Conservation (phyloP, 1,284 basidiomycete species). For the Heterobasidion annosum region DNA sequence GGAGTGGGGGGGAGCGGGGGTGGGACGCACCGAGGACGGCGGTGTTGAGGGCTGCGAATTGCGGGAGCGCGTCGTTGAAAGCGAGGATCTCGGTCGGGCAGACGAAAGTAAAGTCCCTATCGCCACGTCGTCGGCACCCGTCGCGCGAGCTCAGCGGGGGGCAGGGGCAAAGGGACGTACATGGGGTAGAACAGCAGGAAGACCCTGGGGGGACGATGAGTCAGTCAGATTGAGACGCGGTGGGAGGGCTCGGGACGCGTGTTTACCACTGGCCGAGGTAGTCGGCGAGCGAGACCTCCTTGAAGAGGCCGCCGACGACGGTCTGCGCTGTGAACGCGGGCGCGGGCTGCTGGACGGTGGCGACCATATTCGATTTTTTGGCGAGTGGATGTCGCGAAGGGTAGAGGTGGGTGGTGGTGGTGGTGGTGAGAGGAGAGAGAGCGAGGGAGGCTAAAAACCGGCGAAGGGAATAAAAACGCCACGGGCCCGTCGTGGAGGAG, state of each 20-base stretch:
- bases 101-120: slow-evolving; percentile 76
- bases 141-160: background rate
- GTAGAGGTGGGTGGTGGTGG: background rate
- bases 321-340: slow-evolving; percentile 64
- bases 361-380: slow-evolving; percentile 16
- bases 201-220: slow-evolving; percentile 39
- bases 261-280: slow-evolving; percentile 77
- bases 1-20: background rate
- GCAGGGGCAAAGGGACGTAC: slow-evolving; percentile 26
- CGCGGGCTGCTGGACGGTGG: slow-evolving; percentile 68
- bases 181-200: slow-evolving; percentile 79
- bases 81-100: slow-evolving; percentile 92
- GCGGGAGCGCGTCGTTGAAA: slow-evolving; percentile 76
- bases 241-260: slow-evolving; percentile 1
- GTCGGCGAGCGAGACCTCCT: slow-evolving; percentile 64
- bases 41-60: slow-evolving; percentile 68
- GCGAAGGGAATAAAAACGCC: background rate
- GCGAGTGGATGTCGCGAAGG: no score
- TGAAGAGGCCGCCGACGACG: slow-evolving; percentile 70
- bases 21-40: slow-evolving; percentile 60
- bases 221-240: background rate
- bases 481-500: background rate
- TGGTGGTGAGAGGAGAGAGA: background rate
- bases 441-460: background rate
- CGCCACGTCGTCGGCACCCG: background rate